Evolutionary conservation across 2,329 filamentous ascomycete genomes (phyloP).

Genomic region (Acrocalymma vagum): DNA sequence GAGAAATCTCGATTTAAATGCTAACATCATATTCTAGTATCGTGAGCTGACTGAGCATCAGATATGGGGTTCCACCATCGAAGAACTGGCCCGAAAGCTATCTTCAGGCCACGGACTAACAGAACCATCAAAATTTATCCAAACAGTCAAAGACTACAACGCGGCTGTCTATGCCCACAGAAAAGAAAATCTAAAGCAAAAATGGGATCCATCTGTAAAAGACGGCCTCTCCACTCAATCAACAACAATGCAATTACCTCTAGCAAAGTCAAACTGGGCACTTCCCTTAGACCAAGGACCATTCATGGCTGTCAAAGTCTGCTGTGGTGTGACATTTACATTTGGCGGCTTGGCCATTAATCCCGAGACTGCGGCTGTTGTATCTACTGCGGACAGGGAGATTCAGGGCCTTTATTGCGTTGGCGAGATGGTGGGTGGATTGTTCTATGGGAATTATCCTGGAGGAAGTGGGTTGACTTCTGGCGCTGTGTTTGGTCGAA

Average conservation of each 20-base stretch:
- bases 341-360: conserved; percentile 70
- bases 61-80: conserved; percentile 60
- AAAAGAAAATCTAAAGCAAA: conserved; percentile 53
- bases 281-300: conserved; percentile 64
- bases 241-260: conserved; percentile 46
- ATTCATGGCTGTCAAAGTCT: conserved; percentile 70
- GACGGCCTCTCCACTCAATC: conserved; percentile 71
- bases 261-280: conserved; percentile 74
- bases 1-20: no score
- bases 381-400: conserved; percentile 54
- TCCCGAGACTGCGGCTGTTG: conserved; percentile 61
- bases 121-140: conserved; percentile 56
- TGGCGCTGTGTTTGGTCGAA: conserved; percentile 62
- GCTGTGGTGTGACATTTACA: conserved; percentile 73
- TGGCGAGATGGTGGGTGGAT: conserved; percentile 70
- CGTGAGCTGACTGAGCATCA: no score
- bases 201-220: conserved; percentile 68
- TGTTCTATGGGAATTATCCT: conserved; percentile 62
- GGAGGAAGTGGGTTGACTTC: conserved; percentile 69
- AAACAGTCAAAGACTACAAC: conserved; percentile 66
- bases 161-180: conserved; percentile 60
- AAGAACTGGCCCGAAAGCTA: conserved; percentile 63
- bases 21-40: no score
- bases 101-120: conserved; percentile 58
- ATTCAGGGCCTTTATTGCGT: conserved; percentile 67